Evolutionary conservation across 2,329 filamentous ascomycete genomes (phyloP).

Genomic region (Neofusicoccum ribis): DNA sequence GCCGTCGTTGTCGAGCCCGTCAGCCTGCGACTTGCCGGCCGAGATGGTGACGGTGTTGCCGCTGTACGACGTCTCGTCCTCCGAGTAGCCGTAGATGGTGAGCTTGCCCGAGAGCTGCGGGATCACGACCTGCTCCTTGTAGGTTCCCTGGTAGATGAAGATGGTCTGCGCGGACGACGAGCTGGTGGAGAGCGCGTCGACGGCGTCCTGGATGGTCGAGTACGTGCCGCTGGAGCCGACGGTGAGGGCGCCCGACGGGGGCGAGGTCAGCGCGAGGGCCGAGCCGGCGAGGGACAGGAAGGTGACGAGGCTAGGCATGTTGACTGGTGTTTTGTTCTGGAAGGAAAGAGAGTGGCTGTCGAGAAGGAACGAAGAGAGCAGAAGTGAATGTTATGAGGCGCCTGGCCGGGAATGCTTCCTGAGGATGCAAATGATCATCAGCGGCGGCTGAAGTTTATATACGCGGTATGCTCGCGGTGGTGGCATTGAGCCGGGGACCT

Average conservation of each 20-base stretch:
- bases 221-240: slow-evolving; percentile 42
- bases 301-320: slow-evolving; percentile 2
- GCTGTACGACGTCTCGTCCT: slow-evolving; percentile 49
- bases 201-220: slow-evolving; percentile 52
- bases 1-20: slow-evolving; percentile 48
- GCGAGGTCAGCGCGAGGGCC: slow-evolving; percentile 34
- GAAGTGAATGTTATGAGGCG: not conserved
- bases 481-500: not conserved
- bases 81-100: slow-evolving; percentile 59
- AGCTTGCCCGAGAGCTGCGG: slow-evolving; percentile 47
- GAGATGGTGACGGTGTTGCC: slow-evolving; percentile 58
- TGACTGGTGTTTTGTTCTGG: not conserved
- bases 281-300: slow-evolving; percentile 10
- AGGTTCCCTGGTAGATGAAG: slow-evolving; percentile 60
- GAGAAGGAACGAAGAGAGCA: not conserved
- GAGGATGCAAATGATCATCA: not conserved
- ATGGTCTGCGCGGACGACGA: slow-evolving; percentile 53
- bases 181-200: slow-evolving; percentile 54
- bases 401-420: slow-evolving; percentile 6
- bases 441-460: slow-evolving; percentile 1
- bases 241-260: slow-evolving; percentile 51
- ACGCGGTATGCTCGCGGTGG: not conserved
- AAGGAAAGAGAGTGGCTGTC: not conserved
- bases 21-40: slow-evolving; percentile 39
- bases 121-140: slow-evolving; percentile 59